These are phyloP conservation scores for Coemansia furcata DNA, from an alignment of 192 early-diverging fungal genomes.

Conservation along the genomic window DNA sequence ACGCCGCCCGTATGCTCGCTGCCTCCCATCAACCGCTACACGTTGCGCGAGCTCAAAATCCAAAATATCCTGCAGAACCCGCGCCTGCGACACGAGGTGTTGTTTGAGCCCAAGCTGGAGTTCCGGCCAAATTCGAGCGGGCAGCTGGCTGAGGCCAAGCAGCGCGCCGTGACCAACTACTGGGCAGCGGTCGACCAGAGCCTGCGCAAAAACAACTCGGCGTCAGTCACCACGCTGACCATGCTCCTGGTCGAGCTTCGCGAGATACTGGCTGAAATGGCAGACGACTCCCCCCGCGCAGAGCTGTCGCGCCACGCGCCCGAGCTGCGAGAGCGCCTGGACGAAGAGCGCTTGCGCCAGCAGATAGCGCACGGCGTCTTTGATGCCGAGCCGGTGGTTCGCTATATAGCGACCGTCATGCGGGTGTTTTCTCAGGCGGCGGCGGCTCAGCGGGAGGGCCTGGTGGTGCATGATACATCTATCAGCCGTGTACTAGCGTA, in stretches of 20 bases:
- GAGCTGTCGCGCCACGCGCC: constrained; percentile 40
- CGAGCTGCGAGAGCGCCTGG: constrained; percentile 54
- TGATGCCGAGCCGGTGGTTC: constrained; percentile 57
- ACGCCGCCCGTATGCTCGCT: constrained; percentile 17
- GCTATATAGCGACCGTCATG: constrained; percentile 62
- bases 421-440: constrained; percentile 68
- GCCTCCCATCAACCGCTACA: constrained; percentile 82
- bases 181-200: constrained; percentile 69
- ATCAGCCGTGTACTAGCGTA: constrained; percentile 61
- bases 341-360: constrained; percentile 58
- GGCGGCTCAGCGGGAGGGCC: neutral
- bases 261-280: constrained; percentile 64
- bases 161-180: constrained; percentile 62
- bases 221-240: constrained; percentile 38
- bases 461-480: constrained; percentile 49
- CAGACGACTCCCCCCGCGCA: constrained; percentile 31
- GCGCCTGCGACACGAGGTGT: constrained; percentile 85
- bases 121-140: constrained; percentile 87
- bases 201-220: constrained; percentile 23
- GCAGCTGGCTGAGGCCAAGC: constrained; percentile 61
- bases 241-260: constrained; percentile 75
- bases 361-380: constrained; percentile 69
- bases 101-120: constrained; percentile 85
- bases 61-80: constrained; percentile 80
- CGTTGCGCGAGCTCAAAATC: constrained; percentile 80